A percentile compares a stretch with the other conserved stretches of the same genome.
Conservation (phyloP, 768 basidiomycete species). For the Cystobasidiopsis lactophilus region DNA sequence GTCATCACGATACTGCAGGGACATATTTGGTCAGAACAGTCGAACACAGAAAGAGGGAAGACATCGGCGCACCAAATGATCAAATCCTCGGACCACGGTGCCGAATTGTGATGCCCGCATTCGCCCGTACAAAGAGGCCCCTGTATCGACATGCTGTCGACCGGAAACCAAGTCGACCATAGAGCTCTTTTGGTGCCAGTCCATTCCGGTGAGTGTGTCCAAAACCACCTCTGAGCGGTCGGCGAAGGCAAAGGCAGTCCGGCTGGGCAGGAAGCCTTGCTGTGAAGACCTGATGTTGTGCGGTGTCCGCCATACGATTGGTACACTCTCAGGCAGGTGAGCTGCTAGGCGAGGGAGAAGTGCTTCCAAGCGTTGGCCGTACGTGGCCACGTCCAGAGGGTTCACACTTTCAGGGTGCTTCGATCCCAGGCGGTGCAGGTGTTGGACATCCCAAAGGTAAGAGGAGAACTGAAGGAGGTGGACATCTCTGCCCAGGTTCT, state of each 20-base stretch:
- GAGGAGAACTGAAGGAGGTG: background rate
- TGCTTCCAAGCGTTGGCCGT: background rate
- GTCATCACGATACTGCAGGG: too few relatives aligned
- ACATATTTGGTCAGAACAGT: too few relatives aligned
- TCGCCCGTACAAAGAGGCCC: background rate
- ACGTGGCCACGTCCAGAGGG: background rate
- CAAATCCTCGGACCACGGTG: background rate
- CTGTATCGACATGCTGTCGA: too few relatives aligned
- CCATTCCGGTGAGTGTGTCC: too few relatives aligned
- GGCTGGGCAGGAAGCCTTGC: background rate
- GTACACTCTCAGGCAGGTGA: background rate
- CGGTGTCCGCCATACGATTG: background rate
- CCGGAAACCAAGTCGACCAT: background rate
- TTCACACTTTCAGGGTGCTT: background rate
- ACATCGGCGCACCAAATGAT: background rate
- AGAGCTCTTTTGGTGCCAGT: too few relatives aligned
- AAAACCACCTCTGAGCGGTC: too few relatives aligned
- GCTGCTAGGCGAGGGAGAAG: background rate
- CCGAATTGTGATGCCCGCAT: background rate
- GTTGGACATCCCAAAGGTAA: background rate
- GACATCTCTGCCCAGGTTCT: background rate
- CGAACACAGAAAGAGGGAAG: too few relatives aligned
- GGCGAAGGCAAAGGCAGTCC: background rate
- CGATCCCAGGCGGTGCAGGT: background rate
- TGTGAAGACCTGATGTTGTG: background rate